Evolutionary conservation across 345 rosid species (phyloP).

Genomic region (Heritiera fomes): DNA sequence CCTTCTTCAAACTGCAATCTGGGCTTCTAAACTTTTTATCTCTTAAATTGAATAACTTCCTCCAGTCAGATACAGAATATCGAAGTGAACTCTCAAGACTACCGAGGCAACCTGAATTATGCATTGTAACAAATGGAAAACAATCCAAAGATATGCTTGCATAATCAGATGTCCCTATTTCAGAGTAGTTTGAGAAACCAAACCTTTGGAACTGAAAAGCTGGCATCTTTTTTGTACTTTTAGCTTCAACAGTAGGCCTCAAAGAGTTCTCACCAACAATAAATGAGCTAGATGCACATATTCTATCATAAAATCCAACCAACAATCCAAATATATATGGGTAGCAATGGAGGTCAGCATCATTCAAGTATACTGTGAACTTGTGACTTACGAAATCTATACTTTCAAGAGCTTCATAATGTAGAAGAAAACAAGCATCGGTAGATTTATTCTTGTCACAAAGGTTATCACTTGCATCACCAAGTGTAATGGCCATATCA

Average conservation of each 20-base stretch:
- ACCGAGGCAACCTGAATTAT: slow-evolving; percentile 50
- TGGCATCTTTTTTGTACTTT: slow-evolving; percentile 36
- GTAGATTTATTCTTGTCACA: slow-evolving; percentile 27
- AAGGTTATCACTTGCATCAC: slow-evolving; percentile 28
- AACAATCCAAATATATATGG: slow-evolving; percentile 61
- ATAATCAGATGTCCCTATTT: slow-evolving; percentile 42
- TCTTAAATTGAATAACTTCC: slow-evolving; percentile 44
- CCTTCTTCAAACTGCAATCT: slow-evolving; percentile 35
- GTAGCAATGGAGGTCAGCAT: slow-evolving; percentile 80
- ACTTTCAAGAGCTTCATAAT: slow-evolving; percentile 50
- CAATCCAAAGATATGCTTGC: slow-evolving; percentile 59
- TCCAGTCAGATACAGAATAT: slow-evolving; percentile 56
- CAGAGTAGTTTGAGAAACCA: slow-evolving; percentile 76
- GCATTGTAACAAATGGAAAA: slow-evolving; percentile 67
- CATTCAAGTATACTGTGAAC: slow-evolving; percentile 49
- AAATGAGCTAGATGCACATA: slow-evolving; percentile 43
- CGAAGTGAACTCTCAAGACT: slow-evolving; percentile 56
- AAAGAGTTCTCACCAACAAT: slow-evolving; percentile 28
- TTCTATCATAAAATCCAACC: slow-evolving; percentile 49
- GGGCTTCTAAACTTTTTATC: slow-evolving; percentile 40
- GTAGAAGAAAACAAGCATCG: slow-evolving; percentile 54
- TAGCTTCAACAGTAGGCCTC: slow-evolving; percentile 27
- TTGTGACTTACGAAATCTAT: slow-evolving; percentile 33
- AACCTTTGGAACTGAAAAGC: slow-evolving; percentile 52
- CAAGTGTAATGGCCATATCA: slow-evolving; percentile 27